Base-by-base conservation (phyloP, 2,329 filamentous ascomycete genomes). In the Tricladium varicosporioides region DNA sequence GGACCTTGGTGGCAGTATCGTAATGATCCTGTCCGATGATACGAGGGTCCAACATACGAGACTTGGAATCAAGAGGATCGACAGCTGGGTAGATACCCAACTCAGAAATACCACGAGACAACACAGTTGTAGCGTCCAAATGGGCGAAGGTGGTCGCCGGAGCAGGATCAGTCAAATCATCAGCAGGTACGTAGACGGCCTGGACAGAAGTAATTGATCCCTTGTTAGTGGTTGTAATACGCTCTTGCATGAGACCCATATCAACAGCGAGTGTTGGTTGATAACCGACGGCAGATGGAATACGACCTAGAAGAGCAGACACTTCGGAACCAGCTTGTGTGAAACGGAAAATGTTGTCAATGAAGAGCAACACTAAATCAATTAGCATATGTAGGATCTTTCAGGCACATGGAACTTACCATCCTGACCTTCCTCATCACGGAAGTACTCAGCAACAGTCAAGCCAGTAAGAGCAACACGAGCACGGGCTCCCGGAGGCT, bases 301-400 rank as follows among this genome's bases (percentile, higher is more conserved):
- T 99, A 92, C 94, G 93, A 84, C 94, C 94, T 67, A 99, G 85
- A 76, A 99, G 87, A 74, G 94, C 94, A 83, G 93, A 97, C 86
- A 99, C 94, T 83, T 99, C 94, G 73, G 94, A 97, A 92, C 94
- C 94, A 77, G 94, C 94, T 83, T 97, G 93, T 68, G 93, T 97
- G 86, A 97, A 97, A 75, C 94, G 89, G 91, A 97, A 97, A 81
- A 99, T 97, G 86, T 99, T 99, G 89, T 99, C 94, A 78, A 97
- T 97, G 85, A 97, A 97, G 78, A 97, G 92, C 76, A 97, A 84
- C 85, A 97, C 91, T 89, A 59, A 5, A 31, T 27, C 31, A 27
- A 60, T 74, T 64, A 73, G 71, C 56, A 48, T 44, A 48, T 40
- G 22, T 48, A 31, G 22, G 13, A 43, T 31, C 33, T 5, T 10